Conservation (phyloP, 805 yeast genomes). For the Candida schatavii region DNA sequence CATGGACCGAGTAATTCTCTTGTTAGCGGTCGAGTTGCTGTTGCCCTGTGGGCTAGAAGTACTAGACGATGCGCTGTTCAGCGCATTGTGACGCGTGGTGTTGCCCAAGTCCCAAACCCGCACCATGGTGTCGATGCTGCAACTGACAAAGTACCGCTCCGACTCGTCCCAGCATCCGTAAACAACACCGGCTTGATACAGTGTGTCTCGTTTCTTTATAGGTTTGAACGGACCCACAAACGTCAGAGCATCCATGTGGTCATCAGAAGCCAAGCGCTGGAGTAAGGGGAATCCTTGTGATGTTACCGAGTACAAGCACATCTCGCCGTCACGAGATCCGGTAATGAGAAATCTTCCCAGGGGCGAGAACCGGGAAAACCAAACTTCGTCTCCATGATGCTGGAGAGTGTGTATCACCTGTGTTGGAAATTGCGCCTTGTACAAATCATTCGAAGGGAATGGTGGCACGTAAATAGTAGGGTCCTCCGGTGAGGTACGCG, state of each 20-base stretch:
- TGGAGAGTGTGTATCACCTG: conserved; percentile 43
- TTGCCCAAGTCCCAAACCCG: conserved; percentile 62
- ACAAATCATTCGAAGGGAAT: conserved; percentile 11
- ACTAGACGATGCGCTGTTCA: neutral
- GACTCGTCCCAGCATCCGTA: conserved; percentile 76
- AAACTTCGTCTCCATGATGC: conserved; percentile 71
- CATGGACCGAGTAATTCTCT: conserved; percentile 26
- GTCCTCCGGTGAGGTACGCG: conserved; percentile 15
- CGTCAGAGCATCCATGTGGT: conserved; percentile 22
- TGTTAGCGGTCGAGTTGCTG: conserved; percentile 4
- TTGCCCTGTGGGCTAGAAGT: neutral
- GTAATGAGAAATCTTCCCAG: conserved; percentile 75
- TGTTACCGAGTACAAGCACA: conserved; percentile 63
- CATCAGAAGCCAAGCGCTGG: conserved; percentile 28
- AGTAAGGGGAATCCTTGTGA: neutral
- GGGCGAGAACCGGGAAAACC: conserved; percentile 79
- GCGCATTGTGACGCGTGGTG: conserved; percentile 14
- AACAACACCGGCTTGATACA: conserved; percentile 48
- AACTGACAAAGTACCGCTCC: conserved; percentile 62
- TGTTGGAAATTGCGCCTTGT: conserved; percentile 43
- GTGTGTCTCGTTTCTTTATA: conserved; percentile 18
- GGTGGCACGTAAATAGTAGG: conserved; percentile 11
- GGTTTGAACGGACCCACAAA: conserved; percentile 28
- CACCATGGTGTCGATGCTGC: conserved; percentile 69
- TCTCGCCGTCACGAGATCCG: conserved; percentile 64